Base-by-base conservation (phyloP, 2,329 filamentous ascomycete genomes). In the Fusarium aywerte region DNA sequence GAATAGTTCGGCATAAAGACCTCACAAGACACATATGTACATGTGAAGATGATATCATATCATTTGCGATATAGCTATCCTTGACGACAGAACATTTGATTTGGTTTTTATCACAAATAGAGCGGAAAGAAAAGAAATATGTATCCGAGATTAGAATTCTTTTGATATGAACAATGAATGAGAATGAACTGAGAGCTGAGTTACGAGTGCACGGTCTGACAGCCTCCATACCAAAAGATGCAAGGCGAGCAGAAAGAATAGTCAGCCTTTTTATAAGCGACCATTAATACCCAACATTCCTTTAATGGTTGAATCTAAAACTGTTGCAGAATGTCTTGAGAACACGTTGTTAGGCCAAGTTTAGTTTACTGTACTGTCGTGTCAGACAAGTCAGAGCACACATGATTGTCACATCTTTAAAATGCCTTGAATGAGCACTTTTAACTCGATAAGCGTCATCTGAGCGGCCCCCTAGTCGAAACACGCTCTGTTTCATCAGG, bases 401-500 rank as follows among this genome's bases (percentile, higher is more conserved):
- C 45, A 27, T 36, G 31, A 48, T 48, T 48, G 50, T 65, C 29
- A 40, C 50, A 40, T 33, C 45, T 45, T 33, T 31, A 45, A 18
- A 40, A 15, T 43, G 40, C 25, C 21, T 43, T 18, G 33, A 44
- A 35, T 59, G 59, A 60, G 47, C 50, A 31, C 42, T 60, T 58
- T 69, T 56, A 65, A 62, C 68, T 63, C 52, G 25, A 51, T 47
- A 61, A 32, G 69, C 58, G 65, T 68, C 59, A 65, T 65, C 61
- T 56, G 58, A 70, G 60, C 56, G 62, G 39, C 59, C 67, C 61
- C 68, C 68, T 63, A 48, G 72, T 70, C 64, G 72, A 74, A 74
- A 74, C 72, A 62, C 64, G 54, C 65, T 64, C 65, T 55, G 72
- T 74, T 74, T 74, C 72, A 74, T 67, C 65, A 58, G 60, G 44